phyloP scores from a whole-genome alignment of 2,329 filamentous ascomycete species.

The Sarocladium brachiariae region DNA sequence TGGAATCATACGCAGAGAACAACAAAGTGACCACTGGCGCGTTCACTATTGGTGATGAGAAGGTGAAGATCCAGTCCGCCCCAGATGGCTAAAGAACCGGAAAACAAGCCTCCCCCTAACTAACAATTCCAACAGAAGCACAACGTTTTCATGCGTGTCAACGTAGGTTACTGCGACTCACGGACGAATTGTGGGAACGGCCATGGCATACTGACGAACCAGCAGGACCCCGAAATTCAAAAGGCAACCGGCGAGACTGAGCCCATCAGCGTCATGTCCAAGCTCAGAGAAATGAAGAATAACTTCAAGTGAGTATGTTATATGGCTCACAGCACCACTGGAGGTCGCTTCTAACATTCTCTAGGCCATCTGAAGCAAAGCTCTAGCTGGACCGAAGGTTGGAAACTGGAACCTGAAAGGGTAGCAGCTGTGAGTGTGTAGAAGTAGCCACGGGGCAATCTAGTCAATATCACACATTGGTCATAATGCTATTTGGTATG shows the following conservation, averaged over 20 bases:
- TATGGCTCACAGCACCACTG: background rate
- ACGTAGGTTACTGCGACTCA: constrained; percentile 41
- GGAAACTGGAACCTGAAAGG: too few relatives aligned
- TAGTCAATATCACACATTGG: background rate
- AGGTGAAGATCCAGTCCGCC: constrained; percentile 56
- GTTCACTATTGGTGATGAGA: constrained; percentile 96
- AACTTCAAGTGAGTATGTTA: constrained; percentile 52
- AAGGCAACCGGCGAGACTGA: constrained; percentile 76
- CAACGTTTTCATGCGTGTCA: constrained; percentile 92
- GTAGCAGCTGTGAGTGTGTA: background rate
- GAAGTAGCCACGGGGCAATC: background rate
- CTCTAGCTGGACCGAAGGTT: constrained; percentile 12
- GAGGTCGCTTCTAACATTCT: background rate
- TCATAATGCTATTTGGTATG: constrained; percentile 9
- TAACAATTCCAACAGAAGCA: constrained; percentile 53
- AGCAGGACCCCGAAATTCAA: constrained; percentile 73
- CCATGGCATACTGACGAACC: background rate
- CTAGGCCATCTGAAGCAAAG: constrained; percentile 22
- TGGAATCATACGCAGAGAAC: constrained; percentile 67
- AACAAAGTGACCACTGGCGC: constrained; percentile 89
- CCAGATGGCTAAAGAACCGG: too few relatives aligned
- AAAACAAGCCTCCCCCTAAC: background rate
- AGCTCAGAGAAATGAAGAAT: constrained; percentile 88
- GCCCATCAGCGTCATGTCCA: constrained; percentile 76
- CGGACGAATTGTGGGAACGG: background rate